Evolutionary conservation across 2,329 filamentous ascomycete species (phyloP), one percentile per base, ranked within the genome.

Genomic region (Penicillium sp.): DNA sequence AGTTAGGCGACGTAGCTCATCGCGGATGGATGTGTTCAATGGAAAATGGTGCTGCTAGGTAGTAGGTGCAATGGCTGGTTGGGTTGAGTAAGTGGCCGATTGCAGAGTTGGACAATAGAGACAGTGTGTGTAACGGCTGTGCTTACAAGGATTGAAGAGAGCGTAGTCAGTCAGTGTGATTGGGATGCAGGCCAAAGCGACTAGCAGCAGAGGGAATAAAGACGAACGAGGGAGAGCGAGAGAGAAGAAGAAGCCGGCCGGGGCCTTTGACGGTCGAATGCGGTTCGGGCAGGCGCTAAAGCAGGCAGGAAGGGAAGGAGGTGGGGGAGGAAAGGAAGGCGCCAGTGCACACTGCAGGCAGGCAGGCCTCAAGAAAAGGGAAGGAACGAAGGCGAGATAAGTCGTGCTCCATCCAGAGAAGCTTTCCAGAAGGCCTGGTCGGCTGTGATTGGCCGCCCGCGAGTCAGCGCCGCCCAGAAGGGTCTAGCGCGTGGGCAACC

Each of bases 391-490:
- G n/a, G n/a, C n/a, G 11, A 38, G 35, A 40, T n/a, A 40, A 40
- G 35, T 40, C 28, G 40, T 35, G 23, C 40, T 49, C n/a, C n/a
- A n/a, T n/a, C n/a, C n/a, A n/a, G 30, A 24, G 57, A 35, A 52
- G 42, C 47, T 42, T 62, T 62, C 61, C 56, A 60, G 61, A 62
- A 62, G 59, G 52, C 56, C 63, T 64, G 62, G 43, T 52, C 48
- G 12, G 55, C 45, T 52, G 40, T 42, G 40, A 12, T 43, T 43
- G 40, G 40, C 40, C 9, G 40, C 20, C 3, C 3, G 40, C 40
- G 40, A 43, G 40, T 43, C 40, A 43, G 40, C 38, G 30, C 30
- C 26, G 26, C 9, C 30, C 28, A 11, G 8, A 11, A 9, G 8
- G 8, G 8, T 3, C 30, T 35, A 35, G 30, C 30, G 30, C 16